phyloP scores from a whole-genome alignment of 257 asterid genomes.

The Sherardia arvensis region DNA sequence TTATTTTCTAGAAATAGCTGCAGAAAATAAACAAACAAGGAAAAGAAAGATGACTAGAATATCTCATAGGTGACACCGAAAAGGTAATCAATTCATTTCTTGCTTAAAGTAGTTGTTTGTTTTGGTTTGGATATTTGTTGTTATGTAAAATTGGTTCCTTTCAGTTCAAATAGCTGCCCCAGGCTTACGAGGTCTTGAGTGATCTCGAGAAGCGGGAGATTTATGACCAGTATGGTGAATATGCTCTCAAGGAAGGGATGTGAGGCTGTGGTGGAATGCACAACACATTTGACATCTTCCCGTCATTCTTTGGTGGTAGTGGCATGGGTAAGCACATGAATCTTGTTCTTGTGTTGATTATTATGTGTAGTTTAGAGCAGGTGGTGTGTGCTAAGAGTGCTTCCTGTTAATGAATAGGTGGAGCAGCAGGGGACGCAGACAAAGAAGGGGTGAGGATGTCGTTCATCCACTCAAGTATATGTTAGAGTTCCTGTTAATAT shows the following conservation, averaged over 20 bases:
- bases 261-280: constrained; percentile 47
- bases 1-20: too few species aligned
- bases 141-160: not conserved
- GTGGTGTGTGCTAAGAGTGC: too few species aligned
- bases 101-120: not conserved
- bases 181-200: constrained; percentile 66
- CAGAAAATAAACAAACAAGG: too few species aligned
- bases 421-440: constrained; percentile 64
- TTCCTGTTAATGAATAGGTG: constrained; percentile 27
- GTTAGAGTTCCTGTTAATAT: too few species aligned
- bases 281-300: constrained; percentile 62
- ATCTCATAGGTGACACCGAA: constrained; percentile 93
- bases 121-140: too few species aligned
- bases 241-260: constrained; percentile 77
- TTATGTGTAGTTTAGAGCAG: too few species aligned
- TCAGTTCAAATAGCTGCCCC: constrained; percentile 75
- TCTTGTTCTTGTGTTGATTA: not conserved
- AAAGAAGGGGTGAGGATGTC: constrained; percentile 60
- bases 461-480: constrained; percentile 67
- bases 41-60: too few species aligned
- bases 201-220: constrained; percentile 65
- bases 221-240: constrained; percentile 72
- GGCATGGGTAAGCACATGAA: constrained; percentile 28
- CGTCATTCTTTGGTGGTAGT: constrained; percentile 37
- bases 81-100: constrained; percentile 29